phyloP scores from a whole-genome alignment of 441 rosid genomes.

The Bocquillonia castaneifolia region DNA sequence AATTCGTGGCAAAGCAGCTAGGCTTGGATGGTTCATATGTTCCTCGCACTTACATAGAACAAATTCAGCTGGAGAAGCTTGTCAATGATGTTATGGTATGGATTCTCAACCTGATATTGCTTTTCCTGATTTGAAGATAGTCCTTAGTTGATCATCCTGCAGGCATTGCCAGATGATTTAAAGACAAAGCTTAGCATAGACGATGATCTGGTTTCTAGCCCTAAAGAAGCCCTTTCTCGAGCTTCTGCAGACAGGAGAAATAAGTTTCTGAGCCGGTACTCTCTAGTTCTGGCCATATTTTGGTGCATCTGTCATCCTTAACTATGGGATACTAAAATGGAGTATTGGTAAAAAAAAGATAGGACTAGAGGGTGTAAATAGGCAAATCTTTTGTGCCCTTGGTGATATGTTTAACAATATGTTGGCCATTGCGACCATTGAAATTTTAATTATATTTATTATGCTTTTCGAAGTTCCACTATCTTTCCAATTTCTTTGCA shows the following conservation, averaged over 20 bases:
- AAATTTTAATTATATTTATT: background rate
- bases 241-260: slow-evolving; percentile 92
- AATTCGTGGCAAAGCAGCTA: slow-evolving; percentile 66
- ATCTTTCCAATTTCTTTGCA: background rate
- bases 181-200: slow-evolving; percentile 88
- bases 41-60: slow-evolving; percentile 94
- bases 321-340: background rate
- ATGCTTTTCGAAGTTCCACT: background rate
- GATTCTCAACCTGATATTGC: slow-evolving; percentile 18
- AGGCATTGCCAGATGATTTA: slow-evolving; percentile 95
- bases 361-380: background rate
- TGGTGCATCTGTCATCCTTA: slow-evolving; percentile 2
- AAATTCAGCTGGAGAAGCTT: slow-evolving; percentile 96
- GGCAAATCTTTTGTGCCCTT: background rate
- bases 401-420: background rate
- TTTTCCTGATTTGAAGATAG: slow-evolving; percentile 21
- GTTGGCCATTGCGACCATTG: background rate
- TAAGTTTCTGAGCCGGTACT: slow-evolving; percentile 87
- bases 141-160: slow-evolving; percentile 40
- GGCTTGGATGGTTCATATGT: slow-evolving; percentile 88
- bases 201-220: slow-evolving; percentile 81
- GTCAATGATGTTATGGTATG: slow-evolving; percentile 94
- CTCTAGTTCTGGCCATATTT: slow-evolving; percentile 4
- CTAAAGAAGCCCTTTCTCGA: slow-evolving; percentile 94
- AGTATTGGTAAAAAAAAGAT: background rate